Evolutionary conservation across 2,329 filamentous ascomycete species (phyloP).

Genomic region (Zymoseptoria brevis): DNA sequence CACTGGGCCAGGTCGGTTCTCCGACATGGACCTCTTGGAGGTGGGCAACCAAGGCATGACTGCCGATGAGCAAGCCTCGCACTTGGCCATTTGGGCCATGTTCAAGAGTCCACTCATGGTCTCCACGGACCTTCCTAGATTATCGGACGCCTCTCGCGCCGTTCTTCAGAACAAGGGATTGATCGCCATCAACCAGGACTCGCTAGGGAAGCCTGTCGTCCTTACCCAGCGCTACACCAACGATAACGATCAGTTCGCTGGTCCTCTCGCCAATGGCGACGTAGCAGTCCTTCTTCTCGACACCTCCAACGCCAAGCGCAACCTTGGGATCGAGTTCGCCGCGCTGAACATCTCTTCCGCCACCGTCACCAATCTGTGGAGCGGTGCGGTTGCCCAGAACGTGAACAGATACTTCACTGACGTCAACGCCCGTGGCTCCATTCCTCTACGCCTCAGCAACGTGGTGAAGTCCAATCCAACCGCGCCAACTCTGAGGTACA

Average conservation of each 20-base stretch:
- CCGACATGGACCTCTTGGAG: conserved; percentile 25
- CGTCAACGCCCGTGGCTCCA: conserved; percentile 23
- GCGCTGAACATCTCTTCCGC: conserved; percentile 29
- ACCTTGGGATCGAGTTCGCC: conserved; percentile 27
- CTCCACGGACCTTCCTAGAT: conserved; percentile 12
- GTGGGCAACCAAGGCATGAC: conserved; percentile 27
- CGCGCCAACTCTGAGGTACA: conserved; percentile 21
- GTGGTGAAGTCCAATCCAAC: conserved; percentile 15
- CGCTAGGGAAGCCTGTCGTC: conserved; percentile 44
- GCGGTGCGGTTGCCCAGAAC: conserved; percentile 10
- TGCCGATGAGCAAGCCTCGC: conserved; percentile 21
- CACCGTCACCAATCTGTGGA: conserved; percentile 32
- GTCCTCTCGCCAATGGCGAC: conserved; percentile 30
- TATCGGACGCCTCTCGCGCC: conserved; percentile 15
- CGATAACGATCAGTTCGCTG: conserved; percentile 34
- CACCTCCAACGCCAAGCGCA: conserved; percentile 30
- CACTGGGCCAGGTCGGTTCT: conserved; percentile 21
- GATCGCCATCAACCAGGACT: conserved; percentile 52
- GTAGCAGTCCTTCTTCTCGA: conserved; percentile 33
- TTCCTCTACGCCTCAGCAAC: conserved; percentile 31
- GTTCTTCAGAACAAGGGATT: conserved; percentile 45
- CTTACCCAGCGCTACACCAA: conserved; percentile 37
- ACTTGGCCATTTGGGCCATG: conserved; percentile 26
- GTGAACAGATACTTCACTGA: conserved; percentile 18
- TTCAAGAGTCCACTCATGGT: conserved; percentile 26